These are phyloP conservation scores for Thuidium tamariscinum DNA, from an alignment of 225 moss, liverwort and hornwort genomes.

Conservation along the genomic window DNA sequence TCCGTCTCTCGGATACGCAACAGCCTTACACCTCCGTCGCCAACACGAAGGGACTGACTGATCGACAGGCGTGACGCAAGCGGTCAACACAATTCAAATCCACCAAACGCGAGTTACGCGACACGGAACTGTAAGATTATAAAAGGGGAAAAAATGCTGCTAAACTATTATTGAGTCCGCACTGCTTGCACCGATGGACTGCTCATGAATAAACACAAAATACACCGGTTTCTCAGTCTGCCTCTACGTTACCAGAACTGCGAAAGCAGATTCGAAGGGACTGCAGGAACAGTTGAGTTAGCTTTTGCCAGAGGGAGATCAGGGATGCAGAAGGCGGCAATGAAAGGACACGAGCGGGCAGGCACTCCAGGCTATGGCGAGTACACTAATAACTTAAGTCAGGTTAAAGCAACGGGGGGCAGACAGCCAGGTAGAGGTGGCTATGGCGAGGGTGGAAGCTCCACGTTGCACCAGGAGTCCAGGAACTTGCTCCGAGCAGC, in stretches of 20 bases:
- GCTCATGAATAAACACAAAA: not conserved
- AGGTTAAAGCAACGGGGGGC: not conserved
- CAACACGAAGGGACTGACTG: not conserved
- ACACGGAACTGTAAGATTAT: not conserved
- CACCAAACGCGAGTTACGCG: not conserved
- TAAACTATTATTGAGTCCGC: not conserved
- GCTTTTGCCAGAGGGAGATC: not conserved
- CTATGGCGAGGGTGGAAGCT: not conserved
- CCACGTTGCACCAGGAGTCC: not conserved
- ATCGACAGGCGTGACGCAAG: not conserved
- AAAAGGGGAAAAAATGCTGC: not conserved
- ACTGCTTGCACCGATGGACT: not conserved
- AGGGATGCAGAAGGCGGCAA: not conserved
- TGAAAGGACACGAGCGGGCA: not conserved
- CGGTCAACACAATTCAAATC: not conserved
- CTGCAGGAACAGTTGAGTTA: not conserved
- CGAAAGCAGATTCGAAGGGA: not conserved
- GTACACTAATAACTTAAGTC: not conserved
- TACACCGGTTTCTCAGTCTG: not conserved
- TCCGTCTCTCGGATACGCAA: not conserved
- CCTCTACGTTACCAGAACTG: too few species aligned
- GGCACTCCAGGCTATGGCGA: not conserved
- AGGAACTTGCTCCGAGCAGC: not conserved
- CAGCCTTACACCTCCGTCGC: not conserved
- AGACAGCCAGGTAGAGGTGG: not conserved